phyloP scores from a whole-genome alignment of 371 early-diverging fungal species.

The Paraphysoderma sedebokerense region DNA sequence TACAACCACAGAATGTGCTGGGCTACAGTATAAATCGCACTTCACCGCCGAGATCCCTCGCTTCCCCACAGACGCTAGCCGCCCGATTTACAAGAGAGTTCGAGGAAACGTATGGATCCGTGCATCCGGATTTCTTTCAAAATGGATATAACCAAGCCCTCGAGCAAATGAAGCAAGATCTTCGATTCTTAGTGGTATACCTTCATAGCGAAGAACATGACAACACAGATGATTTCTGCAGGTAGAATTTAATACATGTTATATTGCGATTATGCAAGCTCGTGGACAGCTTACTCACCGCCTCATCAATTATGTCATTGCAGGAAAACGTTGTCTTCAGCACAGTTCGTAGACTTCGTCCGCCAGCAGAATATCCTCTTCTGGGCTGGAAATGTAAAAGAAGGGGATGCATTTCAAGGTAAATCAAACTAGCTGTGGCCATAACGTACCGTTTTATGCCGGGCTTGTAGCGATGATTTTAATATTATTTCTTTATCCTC shows the following conservation, averaged over 20 bases:
- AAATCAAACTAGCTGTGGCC: no score
- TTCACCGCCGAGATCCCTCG: neutral
- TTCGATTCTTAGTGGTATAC: neutral
- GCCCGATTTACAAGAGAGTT: no score
- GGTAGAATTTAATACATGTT: no score
- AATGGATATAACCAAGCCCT: neutral
- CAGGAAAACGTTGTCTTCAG: neutral
- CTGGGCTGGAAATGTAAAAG: neutral
- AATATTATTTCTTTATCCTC: no score
- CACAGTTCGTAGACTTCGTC: neutral
- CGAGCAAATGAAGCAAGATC: neutral
- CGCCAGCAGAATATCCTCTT: neutral
- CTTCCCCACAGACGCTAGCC: neutral
- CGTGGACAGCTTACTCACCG: neutral
- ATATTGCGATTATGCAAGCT: no score
- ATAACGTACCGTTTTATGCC: no score
- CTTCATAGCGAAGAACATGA: neutral
- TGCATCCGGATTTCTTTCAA: neutral
- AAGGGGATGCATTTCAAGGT: neutral
- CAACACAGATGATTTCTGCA: neutral
- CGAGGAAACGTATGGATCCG: neutral
- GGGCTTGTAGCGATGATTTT: no score
- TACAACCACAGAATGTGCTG: neutral
- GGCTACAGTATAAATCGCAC: no score
- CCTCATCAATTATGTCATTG: neutral